These are phyloP conservation scores for Lentinus brumalis DNA, from an alignment of 768 basidiomycete genomes.

Conservation along the genomic window DNA sequence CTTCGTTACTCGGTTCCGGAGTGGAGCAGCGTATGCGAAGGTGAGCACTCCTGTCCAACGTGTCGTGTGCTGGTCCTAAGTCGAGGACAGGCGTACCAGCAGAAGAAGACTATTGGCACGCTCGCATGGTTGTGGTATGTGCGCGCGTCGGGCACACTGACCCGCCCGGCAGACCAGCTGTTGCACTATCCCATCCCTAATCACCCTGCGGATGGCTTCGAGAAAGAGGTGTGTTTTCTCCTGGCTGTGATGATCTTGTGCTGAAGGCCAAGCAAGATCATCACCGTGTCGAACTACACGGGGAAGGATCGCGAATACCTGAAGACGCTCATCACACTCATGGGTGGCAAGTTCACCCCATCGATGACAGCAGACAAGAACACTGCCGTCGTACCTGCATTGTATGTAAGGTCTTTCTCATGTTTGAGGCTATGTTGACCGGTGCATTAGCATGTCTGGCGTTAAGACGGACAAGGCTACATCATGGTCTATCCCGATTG, in stretches of 20 bases:
- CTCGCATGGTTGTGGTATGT: constrained; percentile 85
- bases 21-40: constrained; percentile 69
- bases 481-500: constrained; percentile 81
- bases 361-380: constrained; percentile 72
- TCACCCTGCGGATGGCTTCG: constrained; percentile 58
- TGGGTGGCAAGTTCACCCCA: constrained; percentile 83
- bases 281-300: constrained; percentile 88
- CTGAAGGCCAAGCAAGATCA: constrained; percentile 47
- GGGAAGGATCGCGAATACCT: constrained; percentile 87
- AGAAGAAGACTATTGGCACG: constrained; percentile 68
- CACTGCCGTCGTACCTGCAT: constrained; percentile 82
- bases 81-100: constrained; percentile 55
- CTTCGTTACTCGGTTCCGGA: constrained; percentile 68
- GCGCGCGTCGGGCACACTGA: constrained; percentile 59
- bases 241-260: background rate
- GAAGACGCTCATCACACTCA: constrained; percentile 72
- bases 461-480: constrained; percentile 72
- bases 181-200: constrained; percentile 84
- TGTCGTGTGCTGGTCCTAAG: background rate
- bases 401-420: constrained; percentile 48
- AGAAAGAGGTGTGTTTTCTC: constrained; percentile 53
- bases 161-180: constrained; percentile 71
- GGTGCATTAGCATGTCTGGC: constrained; percentile 21
- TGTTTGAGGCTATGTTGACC: background rate
- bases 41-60: constrained; percentile 39